A percentile compares a stretch with the other conserved stretches of the same genome.
These are phyloP conservation scores for Leptodermis oblonga DNA, from an alignment of 257 asterid genomes.

Conservation along the genomic window DNA sequence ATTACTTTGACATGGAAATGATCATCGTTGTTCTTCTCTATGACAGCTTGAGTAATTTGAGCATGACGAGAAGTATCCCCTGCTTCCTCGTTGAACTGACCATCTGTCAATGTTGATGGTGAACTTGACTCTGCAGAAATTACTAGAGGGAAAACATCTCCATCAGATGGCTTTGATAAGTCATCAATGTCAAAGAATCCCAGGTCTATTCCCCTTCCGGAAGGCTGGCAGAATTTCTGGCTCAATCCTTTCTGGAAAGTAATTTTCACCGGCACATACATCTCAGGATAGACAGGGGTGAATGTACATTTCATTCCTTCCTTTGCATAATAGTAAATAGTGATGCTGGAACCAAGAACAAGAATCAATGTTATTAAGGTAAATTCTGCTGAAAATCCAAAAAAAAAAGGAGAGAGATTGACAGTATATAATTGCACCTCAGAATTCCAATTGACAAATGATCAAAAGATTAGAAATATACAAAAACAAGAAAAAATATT, in stretches of 20 bases:
- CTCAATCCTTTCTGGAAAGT: constrained; percentile 73
- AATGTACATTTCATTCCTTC: constrained; percentile 60
- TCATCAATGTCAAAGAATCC: constrained; percentile 81
- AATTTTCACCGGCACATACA: constrained; percentile 50
- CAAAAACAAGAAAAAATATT: neutral
- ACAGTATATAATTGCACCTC: neutral
- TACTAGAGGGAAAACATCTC: constrained; percentile 79
- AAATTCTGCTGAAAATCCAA: neutral
- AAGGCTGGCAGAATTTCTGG: constrained; percentile 81
- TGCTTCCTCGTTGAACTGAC: constrained; percentile 21
- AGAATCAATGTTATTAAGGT: constrained; percentile 9
- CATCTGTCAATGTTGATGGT: constrained; percentile 25
- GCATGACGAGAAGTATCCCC: constrained; percentile 44
- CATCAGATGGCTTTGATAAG: constrained; percentile 62
- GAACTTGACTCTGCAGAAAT: constrained; percentile 60
- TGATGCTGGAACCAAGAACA: constrained; percentile 51
- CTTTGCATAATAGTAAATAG: constrained; percentile 76
- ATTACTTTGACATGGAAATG: constrained; percentile 62
- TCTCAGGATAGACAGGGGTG: constrained; percentile 67
- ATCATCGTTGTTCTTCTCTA: constrained; percentile 47
- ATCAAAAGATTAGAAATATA: neutral
- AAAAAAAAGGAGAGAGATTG: neutral
- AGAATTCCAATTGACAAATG: neutral
- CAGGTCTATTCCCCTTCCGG: constrained; percentile 87
- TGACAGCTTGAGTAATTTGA: constrained; percentile 76